Evolutionary conservation across 2,329 filamentous ascomycete genomes (phyloP), one percentile per base, ranked within the genome.

Genomic region (Calonectria naviculata): DNA sequence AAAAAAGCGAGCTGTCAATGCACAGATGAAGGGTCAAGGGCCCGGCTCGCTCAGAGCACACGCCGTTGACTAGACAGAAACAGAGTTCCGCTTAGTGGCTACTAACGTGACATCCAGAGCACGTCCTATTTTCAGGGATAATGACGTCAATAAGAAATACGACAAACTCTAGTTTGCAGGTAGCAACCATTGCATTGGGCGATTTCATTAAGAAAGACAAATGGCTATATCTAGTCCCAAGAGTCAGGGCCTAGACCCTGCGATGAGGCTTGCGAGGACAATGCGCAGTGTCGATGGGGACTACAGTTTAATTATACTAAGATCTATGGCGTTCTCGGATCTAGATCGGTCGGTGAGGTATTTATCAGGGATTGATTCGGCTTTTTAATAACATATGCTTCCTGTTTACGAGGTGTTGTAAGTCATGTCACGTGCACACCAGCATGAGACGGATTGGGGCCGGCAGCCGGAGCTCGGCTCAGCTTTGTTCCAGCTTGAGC

Each of bases 401-500:
- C 52, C 21, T 17, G 13, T 8, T 58, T 58, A 31, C 34, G n/a
- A 58, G 21, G 21, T 58, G 52, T 58, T 58, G 52, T 58, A 58
- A 58, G 52, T 58, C 31, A 21, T 13, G 34, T 58, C 52, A 58
- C 52, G 52, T 58, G 52, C 21, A 12, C 5, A 19, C 21, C 21
- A 6, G 52, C 31, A 56, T 19, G 52, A 7, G 34, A 38, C 24
- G 34, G 34, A 3, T 36, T 13, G 12, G 34, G 3, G 10, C 34
- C 34, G 4, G 10, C 34, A 19, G 29, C 19, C 68, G 68, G 68
- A 31, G 24, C 28, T 49, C 68, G 68, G 68, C 34, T 21, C 29
- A 54, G 54, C 68, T 49, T 66, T 70, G 28, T 61, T 74, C 78
- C 72, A 74, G 69, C 67, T 70, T 71, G 60, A 72, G 70, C 65